Base-by-base conservation (phyloP, 1,284 basidiomycete species). In the Cryptococcus sp. region DNA sequence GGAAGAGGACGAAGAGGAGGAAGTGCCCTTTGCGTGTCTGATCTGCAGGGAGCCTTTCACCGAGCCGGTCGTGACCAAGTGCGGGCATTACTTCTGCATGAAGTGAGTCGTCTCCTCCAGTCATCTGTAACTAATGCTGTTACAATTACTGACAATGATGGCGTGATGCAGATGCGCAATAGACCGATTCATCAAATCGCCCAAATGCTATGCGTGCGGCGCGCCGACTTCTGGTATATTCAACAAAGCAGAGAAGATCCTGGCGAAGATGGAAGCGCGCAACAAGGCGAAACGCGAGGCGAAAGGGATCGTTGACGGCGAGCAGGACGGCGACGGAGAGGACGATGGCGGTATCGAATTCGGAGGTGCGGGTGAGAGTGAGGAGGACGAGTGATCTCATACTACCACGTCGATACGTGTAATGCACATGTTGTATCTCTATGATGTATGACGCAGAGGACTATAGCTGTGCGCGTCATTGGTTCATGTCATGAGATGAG, bases 51-150 rank as follows among this genome's bases (percentile, higher is more conserved):
- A 98, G 74, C 88, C 88, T 52, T 99, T 95, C 78, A 92, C 88
- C 5, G 92, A 97, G 70, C 95, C 95, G 5, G 85, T 99, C 63
- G 91, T 93, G 53, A 99, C 96, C 19, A 88, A 90, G 54, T 99
- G 96, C 77, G 91, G 91, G 2, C 96, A 99, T 79, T 98, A 97
- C 80, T 99, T 94, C 76, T 97, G 94, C 80, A 91, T 90, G 55
- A 84, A 72, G 79, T 81, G 61, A 79, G 80, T 75, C 27, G 1
- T 42, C 22, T 50, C 30, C 16, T 22, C 38, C 13, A 4, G 42
- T 56, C 42, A 35, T 40, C n/a, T 20, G 38, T n/a, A 23, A 13
- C 20, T 13, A 42, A 15, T 10, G 5, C 23, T 50, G 35, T 27
- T 17, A 23, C 22, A 39, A 50, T 20, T 54, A 27, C 39, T 57